These are phyloP conservation scores for Kodamaea kakaduensis DNA, from an alignment of 805 yeast genomes.

Conservation along the genomic window DNA sequence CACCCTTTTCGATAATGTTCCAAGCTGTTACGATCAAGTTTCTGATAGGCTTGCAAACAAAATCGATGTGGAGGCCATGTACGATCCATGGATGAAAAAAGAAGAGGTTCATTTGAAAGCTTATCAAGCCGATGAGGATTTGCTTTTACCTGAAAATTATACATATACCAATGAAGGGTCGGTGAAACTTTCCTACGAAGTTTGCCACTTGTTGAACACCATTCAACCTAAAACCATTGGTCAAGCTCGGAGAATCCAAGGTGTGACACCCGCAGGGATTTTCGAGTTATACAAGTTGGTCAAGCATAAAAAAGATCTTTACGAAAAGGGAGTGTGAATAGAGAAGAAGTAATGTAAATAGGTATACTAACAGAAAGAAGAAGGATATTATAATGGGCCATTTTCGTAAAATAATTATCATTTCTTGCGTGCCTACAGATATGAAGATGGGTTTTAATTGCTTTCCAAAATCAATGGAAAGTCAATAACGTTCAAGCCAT, in stretches of 20 bases:
- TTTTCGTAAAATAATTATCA: no score
- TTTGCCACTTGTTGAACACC: slow-evolving; percentile 59
- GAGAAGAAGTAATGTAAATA: slow-evolving; percentile 1
- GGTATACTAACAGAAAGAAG: no score
- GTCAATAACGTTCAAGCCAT: no score
- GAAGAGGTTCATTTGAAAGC: slow-evolving; percentile 72
- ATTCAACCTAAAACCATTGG: slow-evolving; percentile 89
- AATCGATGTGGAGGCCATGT: slow-evolving; percentile 74
- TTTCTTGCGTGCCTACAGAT: no score
- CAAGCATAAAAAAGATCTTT: slow-evolving; percentile 13
- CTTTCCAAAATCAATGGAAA: no score
- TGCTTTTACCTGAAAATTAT: slow-evolving; percentile 64
- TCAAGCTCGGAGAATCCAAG: slow-evolving; percentile 92
- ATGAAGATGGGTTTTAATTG: no score
- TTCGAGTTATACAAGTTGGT: slow-evolving; percentile 68
- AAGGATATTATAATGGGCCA: no score
- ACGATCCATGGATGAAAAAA: slow-evolving; percentile 72
- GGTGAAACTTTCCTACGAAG: slow-evolving; percentile 66
- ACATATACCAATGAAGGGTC: slow-evolving; percentile 56
- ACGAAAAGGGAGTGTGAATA: no score
- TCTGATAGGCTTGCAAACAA: slow-evolving; percentile 48
- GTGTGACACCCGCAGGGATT: slow-evolving; percentile 90
- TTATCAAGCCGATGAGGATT: slow-evolving; percentile 75
- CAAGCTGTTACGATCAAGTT: slow-evolving; percentile 22
- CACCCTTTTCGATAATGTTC: slow-evolving; percentile 20